phyloP scores from a whole-genome alignment of 176 grass and related monocot genomes.

The Microstegium vimineum region DNA sequence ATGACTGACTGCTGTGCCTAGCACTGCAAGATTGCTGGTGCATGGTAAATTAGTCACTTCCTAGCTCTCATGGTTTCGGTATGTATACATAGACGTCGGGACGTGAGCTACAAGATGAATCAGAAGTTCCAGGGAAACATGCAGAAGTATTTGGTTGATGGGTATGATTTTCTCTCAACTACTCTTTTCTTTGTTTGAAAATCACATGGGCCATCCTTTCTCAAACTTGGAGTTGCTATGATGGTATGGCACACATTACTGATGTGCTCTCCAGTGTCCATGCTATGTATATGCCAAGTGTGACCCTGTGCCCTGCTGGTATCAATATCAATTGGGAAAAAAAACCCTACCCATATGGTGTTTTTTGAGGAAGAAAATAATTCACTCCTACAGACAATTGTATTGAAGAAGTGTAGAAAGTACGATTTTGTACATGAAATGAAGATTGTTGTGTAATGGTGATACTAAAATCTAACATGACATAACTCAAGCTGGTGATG shows the following conservation, averaged over 20 bases:
- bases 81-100: constrained; percentile 54
- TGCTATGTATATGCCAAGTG: background rate
- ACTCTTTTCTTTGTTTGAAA: background rate
- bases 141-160: constrained; percentile 76
- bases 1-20: background rate
- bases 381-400: background rate
- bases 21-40: background rate
- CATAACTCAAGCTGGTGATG: background rate
- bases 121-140: constrained; percentile 80
- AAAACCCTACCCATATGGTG: background rate
- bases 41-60: background rate
- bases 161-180: constrained; percentile 41
- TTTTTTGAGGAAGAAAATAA: constrained; percentile 9
- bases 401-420: background rate
- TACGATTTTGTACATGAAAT: background rate
- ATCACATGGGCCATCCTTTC: background rate
- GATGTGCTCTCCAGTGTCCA: background rate
- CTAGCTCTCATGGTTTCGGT: constrained; percentile 3
- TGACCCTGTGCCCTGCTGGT: background rate
- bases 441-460: background rate
- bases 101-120: constrained; percentile 85
- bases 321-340: background rate
- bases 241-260: background rate
- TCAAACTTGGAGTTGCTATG: background rate
- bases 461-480: background rate